phyloP scores from a whole-genome alignment of 495 filamentous ascomycete genomes.

The Aspergillus bridgeri region DNA sequence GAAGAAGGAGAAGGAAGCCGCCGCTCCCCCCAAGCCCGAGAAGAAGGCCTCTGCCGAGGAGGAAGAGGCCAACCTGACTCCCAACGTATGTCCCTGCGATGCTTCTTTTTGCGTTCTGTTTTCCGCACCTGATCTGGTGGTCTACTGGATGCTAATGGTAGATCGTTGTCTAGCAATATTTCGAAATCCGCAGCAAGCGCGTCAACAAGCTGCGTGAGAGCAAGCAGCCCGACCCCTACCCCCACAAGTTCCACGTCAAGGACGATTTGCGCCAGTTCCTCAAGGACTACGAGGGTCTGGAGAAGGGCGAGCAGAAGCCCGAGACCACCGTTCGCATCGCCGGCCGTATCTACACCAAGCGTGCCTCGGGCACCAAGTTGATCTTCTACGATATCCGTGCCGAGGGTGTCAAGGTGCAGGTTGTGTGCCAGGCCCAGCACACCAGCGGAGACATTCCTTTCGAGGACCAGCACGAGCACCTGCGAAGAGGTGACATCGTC shows the following conservation, averaged over 20 bases:
- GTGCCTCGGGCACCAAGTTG: constrained; percentile 76
- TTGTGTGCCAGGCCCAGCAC: constrained; percentile 84
- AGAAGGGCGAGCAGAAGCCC: constrained; percentile 78
- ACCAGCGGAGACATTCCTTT: constrained; percentile 62
- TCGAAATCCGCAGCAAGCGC: constrained; percentile 84
- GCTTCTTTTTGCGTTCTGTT: background rate
- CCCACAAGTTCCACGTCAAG: constrained; percentile 92
- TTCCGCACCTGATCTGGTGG: background rate
- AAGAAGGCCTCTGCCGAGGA: constrained; percentile 69
- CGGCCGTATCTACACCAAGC: constrained; percentile 86
- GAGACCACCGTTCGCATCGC: constrained; percentile 70
- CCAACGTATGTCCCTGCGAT: constrained; percentile 63
- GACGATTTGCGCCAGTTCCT: constrained; percentile 75
- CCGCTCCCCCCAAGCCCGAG: constrained; percentile 61
- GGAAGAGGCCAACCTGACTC: constrained; percentile 75
- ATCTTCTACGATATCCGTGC: constrained; percentile 91
- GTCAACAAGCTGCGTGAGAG: constrained; percentile 82
- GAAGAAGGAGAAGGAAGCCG: constrained; percentile 82
- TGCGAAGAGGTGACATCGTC: constrained; percentile 88
- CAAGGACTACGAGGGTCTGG: constrained; percentile 67
- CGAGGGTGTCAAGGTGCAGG: constrained; percentile 80
- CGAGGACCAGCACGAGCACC: constrained; percentile 81
- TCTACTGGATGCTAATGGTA: background rate
- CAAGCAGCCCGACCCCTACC: constrained; percentile 84
- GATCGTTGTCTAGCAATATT: constrained; percentile 71